Evolutionary conservation across 1,284 basidiomycete species (phyloP).

Genomic region (Ceratobasidium sp.): DNA sequence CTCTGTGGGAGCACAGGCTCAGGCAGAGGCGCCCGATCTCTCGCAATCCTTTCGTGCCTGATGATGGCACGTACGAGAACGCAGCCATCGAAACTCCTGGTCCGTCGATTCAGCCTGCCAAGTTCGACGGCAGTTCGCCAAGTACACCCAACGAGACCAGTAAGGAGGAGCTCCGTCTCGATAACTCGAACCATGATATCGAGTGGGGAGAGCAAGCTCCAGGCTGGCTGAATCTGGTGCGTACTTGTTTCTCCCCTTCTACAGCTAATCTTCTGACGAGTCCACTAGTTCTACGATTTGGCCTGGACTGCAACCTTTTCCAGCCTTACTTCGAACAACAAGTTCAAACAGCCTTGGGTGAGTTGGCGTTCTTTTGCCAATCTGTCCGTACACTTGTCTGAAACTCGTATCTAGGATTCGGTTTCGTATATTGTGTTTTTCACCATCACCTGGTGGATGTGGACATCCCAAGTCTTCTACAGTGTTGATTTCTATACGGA

Average conservation of each 20-base stretch:
- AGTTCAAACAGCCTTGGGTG: constrained; percentile 36
- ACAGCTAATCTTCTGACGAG: neutral
- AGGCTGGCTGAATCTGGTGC: constrained; percentile 31
- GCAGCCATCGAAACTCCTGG: neutral
- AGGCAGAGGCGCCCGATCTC: constrained; percentile 26
- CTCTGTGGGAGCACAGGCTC: constrained; percentile 31
- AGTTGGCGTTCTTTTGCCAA: neutral
- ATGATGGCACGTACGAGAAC: constrained; percentile 1
- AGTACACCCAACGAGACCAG: neutral
- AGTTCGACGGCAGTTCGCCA: neutral
- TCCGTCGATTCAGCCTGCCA: neutral
- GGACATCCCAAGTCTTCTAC: constrained; percentile 32
- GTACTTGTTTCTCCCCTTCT: neutral
- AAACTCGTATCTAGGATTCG: constrained; percentile 12
- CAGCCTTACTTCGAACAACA: constrained; percentile 38
- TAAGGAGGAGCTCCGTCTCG: neutral
- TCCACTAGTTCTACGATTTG: constrained; percentile 33
- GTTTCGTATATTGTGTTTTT: constrained; percentile 39
- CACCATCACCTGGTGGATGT: constrained; percentile 32
- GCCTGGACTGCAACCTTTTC: constrained; percentile 31
- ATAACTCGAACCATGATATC: constrained; percentile 11
- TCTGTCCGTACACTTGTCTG: neutral
- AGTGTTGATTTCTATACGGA: constrained; percentile 39
- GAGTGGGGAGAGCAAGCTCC: constrained; percentile 40
- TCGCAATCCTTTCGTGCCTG: constrained; percentile 22